These are phyloP conservation scores for Amniculicola lignicola DNA, from an alignment of 495 filamentous ascomycete genomes.

Conservation along the genomic window DNA sequence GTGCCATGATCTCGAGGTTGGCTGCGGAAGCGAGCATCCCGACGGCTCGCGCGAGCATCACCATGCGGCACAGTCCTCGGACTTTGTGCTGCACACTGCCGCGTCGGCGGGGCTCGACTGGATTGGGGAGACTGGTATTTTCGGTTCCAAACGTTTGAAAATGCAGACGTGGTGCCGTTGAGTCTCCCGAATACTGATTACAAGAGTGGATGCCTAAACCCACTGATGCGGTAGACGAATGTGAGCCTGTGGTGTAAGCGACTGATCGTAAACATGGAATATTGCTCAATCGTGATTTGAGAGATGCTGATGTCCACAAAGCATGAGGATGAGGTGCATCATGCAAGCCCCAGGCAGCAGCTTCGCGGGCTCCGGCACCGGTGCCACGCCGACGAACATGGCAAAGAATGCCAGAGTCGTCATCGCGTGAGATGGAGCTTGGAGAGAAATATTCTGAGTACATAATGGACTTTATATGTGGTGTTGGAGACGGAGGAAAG, in stretches of 20 bases:
- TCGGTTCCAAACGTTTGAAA: too few relatives aligned
- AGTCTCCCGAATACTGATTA: slow-evolving; percentile 2
- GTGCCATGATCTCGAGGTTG: too few relatives aligned
- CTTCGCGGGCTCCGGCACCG: not conserved
- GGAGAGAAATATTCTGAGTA: not conserved
- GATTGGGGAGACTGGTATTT: too few relatives aligned
- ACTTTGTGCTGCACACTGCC: too few relatives aligned
- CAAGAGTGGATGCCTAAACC: slow-evolving; percentile 24
- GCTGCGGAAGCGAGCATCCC: slow-evolving; percentile 2
- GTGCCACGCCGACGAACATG: too few relatives aligned
- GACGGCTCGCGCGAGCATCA: not conserved
- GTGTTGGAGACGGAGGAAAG: not conserved
- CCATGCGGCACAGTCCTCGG: slow-evolving; percentile 16
- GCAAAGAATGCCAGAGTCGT: too few relatives aligned
- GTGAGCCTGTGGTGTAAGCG: slow-evolving; percentile 7
- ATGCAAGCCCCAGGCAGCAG: slow-evolving; percentile 20
- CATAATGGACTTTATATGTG: slow-evolving; percentile 7
- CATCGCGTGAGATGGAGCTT: not conserved
- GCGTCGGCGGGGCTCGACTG: too few relatives aligned
- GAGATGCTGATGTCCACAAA: not conserved
- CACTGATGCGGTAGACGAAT: not conserved
- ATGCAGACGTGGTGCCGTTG: too few relatives aligned
- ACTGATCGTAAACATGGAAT: slow-evolving; percentile 14
- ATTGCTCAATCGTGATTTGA: not conserved
- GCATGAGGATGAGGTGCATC: slow-evolving; percentile 9